Evolutionary conservation across 345 rosid species (phyloP).

Genomic region (Citrus hindsii): DNA sequence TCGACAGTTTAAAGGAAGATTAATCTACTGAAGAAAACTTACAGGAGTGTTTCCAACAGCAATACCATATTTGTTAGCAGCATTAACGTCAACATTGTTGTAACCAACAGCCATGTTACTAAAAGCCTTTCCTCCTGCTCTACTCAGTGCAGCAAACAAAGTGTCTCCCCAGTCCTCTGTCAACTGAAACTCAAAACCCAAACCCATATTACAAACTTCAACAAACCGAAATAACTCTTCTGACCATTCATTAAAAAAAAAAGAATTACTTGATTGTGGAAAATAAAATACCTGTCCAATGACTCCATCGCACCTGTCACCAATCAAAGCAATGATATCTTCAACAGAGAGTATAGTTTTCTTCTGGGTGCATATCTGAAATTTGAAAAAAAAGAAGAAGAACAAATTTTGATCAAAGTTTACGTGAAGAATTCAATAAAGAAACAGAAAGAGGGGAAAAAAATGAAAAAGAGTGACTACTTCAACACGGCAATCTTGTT

Average conservation of each 20-base stretch:
- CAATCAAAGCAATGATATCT: slow-evolving; percentile 82
- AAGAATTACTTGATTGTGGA: background rate
- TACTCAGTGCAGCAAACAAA: slow-evolving; percentile 77
- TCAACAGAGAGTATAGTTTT: slow-evolving; percentile 93
- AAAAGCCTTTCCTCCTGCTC: slow-evolving; percentile 91
- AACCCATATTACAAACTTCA: background rate
- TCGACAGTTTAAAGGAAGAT: background rate
- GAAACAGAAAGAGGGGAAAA: background rate
- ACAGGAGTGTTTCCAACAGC: slow-evolving; percentile 98
- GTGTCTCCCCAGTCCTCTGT: slow-evolving; percentile 98
- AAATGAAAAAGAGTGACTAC: slow-evolving; percentile 27
- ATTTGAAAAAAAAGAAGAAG: background rate
- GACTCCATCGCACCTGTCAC: slow-evolving; percentile 90
- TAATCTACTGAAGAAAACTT: slow-evolving; percentile 15
- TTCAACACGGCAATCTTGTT: slow-evolving; percentile 93
- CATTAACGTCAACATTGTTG: slow-evolving; percentile 93
- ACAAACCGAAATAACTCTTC: background rate
- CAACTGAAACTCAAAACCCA: slow-evolving; percentile 44
- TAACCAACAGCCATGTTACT: slow-evolving; percentile 99
- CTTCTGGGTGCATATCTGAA: slow-evolving; percentile 85
- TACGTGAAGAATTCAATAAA: background rate
- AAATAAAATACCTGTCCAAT: slow-evolving; percentile 71
- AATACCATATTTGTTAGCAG: slow-evolving; percentile 88
- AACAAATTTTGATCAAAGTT: background rate
- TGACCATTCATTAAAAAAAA: too few relatives aligned